These are phyloP conservation scores for Pythium coloratum DNA, from an alignment of 352 stramenopile genomes.

Conservation along the genomic window DNA sequence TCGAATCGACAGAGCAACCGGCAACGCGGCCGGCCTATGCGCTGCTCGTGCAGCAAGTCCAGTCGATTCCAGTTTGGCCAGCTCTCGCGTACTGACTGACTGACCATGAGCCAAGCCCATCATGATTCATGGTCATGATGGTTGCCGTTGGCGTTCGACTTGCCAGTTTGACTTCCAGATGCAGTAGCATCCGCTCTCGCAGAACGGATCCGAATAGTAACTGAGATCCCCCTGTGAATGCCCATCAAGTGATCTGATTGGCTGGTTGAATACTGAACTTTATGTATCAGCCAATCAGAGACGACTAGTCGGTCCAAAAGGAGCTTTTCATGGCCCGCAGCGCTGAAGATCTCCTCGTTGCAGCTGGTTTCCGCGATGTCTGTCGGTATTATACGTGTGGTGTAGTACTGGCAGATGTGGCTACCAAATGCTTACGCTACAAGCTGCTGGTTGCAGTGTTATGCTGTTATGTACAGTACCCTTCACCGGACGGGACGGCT, in stretches of 20 bases:
- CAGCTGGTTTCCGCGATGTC: slow-evolving; percentile 20
- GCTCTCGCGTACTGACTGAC: not conserved
- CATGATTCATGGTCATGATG: not conserved
- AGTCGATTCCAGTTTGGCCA: not conserved
- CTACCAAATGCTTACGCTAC: slow-evolving; percentile 13
- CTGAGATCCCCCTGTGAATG: slow-evolving; percentile 3
- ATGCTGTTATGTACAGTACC: not conserved
- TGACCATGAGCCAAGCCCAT: not conserved
- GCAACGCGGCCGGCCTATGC: not conserved
- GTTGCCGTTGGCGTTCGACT: slow-evolving; percentile 2
- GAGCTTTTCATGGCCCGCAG: slow-evolving; percentile 3
- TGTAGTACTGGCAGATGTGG: slow-evolving; percentile 11
- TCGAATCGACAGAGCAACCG: not conserved
- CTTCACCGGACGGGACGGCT: too few species aligned
- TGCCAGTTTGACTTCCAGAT: slow-evolving; percentile 10
- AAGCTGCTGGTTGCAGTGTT: slow-evolving; percentile 15
- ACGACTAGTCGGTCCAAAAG: slow-evolving; percentile 9
- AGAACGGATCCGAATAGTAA: slow-evolving; percentile 20
- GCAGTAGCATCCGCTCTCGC: slow-evolving; percentile 20
- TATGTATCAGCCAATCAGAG: slow-evolving; percentile 13
- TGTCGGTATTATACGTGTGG: slow-evolving; percentile 12
- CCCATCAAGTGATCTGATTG: slow-evolving; percentile 12
- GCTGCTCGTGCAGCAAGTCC: not conserved
- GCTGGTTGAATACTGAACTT: not conserved
- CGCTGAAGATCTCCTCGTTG: not conserved